Percentiles rank a stretch among this genome's conserved stretches.
Conservation (phyloP, 2,329 filamentous ascomycete genomes). For the Paraphaeosphaeria minitans region DNA sequence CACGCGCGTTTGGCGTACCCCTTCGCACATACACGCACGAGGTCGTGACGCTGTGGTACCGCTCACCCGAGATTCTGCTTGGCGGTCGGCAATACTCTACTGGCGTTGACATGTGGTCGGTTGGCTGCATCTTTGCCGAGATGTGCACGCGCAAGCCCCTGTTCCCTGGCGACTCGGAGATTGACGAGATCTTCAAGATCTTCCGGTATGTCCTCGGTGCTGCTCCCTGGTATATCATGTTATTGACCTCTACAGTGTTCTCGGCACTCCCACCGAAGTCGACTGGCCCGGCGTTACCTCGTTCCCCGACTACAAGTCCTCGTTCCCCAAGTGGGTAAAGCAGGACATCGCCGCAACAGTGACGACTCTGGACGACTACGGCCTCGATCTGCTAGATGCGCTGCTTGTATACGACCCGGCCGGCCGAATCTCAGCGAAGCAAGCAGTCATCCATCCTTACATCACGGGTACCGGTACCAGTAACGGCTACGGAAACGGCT, state of each 20-base stretch:
- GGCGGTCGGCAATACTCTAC: slow-evolving; percentile 92
- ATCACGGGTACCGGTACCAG: slow-evolving; percentile 63
- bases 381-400: slow-evolving; percentile 69
- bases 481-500: slow-evolving; percentile 47
- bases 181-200: slow-evolving; percentile 93
- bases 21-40: slow-evolving; percentile 92
- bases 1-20: slow-evolving; percentile 88
- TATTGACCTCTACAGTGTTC: slow-evolving; percentile 49
- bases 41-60: slow-evolving; percentile 93
- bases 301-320: slow-evolving; percentile 90
- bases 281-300: slow-evolving; percentile 92
- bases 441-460: slow-evolving; percentile 82
- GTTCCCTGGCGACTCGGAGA: slow-evolving; percentile 91
- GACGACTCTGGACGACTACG: slow-evolving; percentile 72
- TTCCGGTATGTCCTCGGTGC: slow-evolving; percentile 68
- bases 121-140: slow-evolving; percentile 92
- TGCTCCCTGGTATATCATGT: neutral
- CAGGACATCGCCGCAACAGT: slow-evolving; percentile 70
- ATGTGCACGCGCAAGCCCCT: slow-evolving; percentile 94
- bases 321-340: slow-evolving; percentile 88
- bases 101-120: slow-evolving; percentile 95
- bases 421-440: slow-evolving; percentile 85
- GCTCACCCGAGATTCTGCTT: slow-evolving; percentile 85
- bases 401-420: slow-evolving; percentile 89
- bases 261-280: slow-evolving; percentile 82